These are phyloP conservation scores for Yamadazyma laniorum DNA, from an alignment of 805 yeast genomes.

Conservation along the genomic window DNA sequence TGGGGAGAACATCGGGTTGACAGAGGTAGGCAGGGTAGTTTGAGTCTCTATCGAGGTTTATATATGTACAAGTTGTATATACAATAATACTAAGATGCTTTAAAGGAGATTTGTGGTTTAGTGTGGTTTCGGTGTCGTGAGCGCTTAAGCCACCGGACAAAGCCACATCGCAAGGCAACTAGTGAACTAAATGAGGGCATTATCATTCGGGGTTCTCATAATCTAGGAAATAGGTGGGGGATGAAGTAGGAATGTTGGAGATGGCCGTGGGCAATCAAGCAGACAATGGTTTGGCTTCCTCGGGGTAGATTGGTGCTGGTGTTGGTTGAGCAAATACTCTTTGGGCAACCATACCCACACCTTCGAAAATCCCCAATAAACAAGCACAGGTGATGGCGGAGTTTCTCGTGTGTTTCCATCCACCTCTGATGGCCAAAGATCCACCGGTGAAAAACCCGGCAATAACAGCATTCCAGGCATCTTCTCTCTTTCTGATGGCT, in stretches of 20 bases:
- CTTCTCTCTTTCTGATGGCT: conserved; percentile 95
- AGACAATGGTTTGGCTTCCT: conserved; percentile 36
- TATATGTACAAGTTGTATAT: neutral
- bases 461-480: conserved; percentile 96
- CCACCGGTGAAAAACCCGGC: conserved; percentile 99
- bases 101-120: too few relatives aligned
- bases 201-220: neutral
- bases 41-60: neutral
- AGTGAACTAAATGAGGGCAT: neutral
- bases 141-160: too few relatives aligned
- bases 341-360: conserved; percentile 95
- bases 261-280: conserved; percentile 30
- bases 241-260: too few relatives aligned
- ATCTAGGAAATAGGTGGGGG: too few relatives aligned
- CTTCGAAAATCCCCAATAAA: conserved; percentile 93
- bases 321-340: conserved; percentile 80
- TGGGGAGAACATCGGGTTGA: too few relatives aligned
- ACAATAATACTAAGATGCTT: neutral
- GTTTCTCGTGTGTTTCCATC: conserved; percentile 94
- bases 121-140: too few relatives aligned
- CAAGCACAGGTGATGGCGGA: conserved; percentile 98
- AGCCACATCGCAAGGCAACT: neutral
- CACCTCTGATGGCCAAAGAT: conserved; percentile 96
- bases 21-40: neutral
- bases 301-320: conserved; percentile 46